Evolutionary conservation across 179 eudicot genomes (phyloP).

Genomic region (Sideroxylon spinosum): DNA sequence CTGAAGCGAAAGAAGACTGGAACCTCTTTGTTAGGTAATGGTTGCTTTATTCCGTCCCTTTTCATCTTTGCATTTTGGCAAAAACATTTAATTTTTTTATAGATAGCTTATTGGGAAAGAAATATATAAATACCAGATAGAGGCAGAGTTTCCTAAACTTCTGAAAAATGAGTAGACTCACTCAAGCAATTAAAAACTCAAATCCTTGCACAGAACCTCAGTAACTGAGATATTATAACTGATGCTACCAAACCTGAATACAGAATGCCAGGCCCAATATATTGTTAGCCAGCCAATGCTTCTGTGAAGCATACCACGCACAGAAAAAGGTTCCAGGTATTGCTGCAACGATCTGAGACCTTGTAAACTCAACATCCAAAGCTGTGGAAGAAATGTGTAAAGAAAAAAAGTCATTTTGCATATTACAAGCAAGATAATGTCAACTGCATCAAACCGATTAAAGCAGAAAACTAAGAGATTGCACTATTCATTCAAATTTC

Average conservation of each 20-base stretch:
- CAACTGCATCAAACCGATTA: not conserved
- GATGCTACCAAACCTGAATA: constrained; percentile 60
- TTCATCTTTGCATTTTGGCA: no score
- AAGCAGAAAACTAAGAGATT: not conserved
- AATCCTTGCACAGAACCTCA: not conserved
- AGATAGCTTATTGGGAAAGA: no score
- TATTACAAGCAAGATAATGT: constrained; percentile 22
- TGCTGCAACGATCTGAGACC: constrained; percentile 81
- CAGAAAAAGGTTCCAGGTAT: constrained; percentile 89
- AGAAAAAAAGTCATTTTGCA: constrained; percentile 23
- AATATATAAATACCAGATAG: not conserved
- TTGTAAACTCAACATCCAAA: constrained; percentile 87
- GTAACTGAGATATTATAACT: not conserved
- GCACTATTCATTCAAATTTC: not conserved
- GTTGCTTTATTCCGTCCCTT: no score
- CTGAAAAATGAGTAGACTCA: not conserved
- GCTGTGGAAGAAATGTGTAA: constrained; percentile 48
- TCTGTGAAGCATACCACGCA: constrained; percentile 89
- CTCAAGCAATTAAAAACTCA: not conserved
- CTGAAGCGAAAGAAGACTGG: no score
- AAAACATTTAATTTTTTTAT: no score
- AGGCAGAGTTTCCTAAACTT: not conserved
- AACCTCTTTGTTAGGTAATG: no score
- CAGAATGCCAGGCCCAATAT: constrained; percentile 85
- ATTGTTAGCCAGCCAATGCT: constrained; percentile 98